Evolutionary conservation across 2,329 filamentous ascomycete species (phyloP).

Genomic region (Aureobasidium leucospermi): DNA sequence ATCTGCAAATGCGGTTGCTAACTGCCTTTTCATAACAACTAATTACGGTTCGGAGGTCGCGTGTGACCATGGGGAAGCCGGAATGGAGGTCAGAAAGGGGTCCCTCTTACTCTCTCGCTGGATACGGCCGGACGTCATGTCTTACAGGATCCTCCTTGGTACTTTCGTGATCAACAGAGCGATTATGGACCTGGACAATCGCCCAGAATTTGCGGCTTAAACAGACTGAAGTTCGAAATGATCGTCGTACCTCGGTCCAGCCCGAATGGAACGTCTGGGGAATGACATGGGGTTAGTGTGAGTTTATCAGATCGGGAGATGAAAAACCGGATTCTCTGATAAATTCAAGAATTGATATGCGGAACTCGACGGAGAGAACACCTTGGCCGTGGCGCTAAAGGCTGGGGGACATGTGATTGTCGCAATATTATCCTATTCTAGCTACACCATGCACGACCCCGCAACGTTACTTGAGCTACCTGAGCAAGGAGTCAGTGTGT

Average conservation of each 20-base stretch:
- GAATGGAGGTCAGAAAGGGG: background rate
- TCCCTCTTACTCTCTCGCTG: background rate
- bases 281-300: too few relatives aligned
- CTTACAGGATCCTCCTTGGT: background rate
- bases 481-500: background rate
- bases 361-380: background rate
- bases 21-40: background rate
- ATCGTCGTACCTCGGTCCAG: background rate
- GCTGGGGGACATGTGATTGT: conserved; percentile 4
- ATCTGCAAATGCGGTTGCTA: background rate
- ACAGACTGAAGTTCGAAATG: background rate
- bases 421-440: background rate
- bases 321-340: background rate
- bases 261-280: background rate
- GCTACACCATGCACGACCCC: background rate
- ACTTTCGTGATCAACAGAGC: background rate
- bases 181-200: background rate
- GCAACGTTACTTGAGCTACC: background rate
- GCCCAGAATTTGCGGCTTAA: background rate
- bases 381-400: background rate
- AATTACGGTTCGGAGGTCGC: background rate
- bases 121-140: background rate
- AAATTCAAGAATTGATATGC: background rate
- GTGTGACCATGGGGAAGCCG: background rate
- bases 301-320: too few relatives aligned